A percentile compares a stretch with the other conserved stretches of the same genome.
These are phyloP conservation scores for Ampelocalamus luodianensis DNA, from an alignment of 176 grass and related monocot species.

Conservation along the genomic window DNA sequence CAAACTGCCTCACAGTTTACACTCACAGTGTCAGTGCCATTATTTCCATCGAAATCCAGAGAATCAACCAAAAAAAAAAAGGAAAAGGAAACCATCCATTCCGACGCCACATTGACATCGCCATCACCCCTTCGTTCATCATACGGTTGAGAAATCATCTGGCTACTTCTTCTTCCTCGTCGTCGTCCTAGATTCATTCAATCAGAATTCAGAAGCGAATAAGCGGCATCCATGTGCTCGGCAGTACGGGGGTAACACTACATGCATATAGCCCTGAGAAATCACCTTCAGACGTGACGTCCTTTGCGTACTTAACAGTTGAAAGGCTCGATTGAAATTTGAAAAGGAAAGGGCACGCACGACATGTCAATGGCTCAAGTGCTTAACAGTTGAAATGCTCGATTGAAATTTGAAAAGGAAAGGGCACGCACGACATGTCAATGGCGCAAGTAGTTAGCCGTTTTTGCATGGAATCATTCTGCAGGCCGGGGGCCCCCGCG, in stretches of 20 bases:
- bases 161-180: neutral
- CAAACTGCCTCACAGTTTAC: conserved; percentile 32
- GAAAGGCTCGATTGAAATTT: conserved; percentile 36
- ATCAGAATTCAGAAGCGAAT: neutral
- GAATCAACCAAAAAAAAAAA: no score
- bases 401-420: conserved; percentile 33
- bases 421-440: conserved; percentile 21
- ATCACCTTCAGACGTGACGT: conserved; percentile 38
- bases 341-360: conserved; percentile 7
- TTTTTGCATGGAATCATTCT: conserved; percentile 50
- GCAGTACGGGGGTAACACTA: neutral
- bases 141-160: neutral
- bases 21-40: neutral
- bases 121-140: neutral
- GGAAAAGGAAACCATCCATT: neutral
- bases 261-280: neutral
- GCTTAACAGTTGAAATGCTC: conserved; percentile 41
- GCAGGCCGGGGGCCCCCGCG: neutral
- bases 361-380: conserved; percentile 40
- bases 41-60: neutral
- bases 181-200: neutral
- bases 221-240: neutral
- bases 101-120: neutral
- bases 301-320: conserved; percentile 28
- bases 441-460: conserved; percentile 34